Conservation (phyloP, 1,139 yeast species). For the Scheffersomyces illinoinensis region DNA sequence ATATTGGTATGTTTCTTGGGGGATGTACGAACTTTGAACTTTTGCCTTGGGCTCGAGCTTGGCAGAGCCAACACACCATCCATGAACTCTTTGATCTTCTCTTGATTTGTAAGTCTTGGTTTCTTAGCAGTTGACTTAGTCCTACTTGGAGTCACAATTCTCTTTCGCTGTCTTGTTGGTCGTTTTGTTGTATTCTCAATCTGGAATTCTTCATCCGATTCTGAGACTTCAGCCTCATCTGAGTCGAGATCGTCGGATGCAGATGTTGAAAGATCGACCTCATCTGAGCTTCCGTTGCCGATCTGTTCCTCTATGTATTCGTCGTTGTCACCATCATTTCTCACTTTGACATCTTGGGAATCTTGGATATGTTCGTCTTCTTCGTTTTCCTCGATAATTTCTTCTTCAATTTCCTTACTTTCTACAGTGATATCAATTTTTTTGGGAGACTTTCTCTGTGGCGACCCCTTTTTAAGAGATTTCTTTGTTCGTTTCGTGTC, state of each 20-base stretch:
- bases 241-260: not conserved
- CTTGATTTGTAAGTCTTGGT: conserved; percentile 19
- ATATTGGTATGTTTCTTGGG: not conserved
- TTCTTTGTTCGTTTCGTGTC: conserved; percentile 5
- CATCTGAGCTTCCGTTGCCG: not conserved
- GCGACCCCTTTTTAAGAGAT: conserved; percentile 4
- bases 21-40: not conserved
- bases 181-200: conserved; percentile 3
- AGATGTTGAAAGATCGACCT: not conserved
- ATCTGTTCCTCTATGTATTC: not conserved
- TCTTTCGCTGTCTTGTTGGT: not conserved
- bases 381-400: not conserved
- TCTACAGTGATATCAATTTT: not conserved
- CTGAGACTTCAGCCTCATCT: conserved; percentile 1
- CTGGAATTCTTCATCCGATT: not conserved
- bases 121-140: not conserved
- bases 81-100: conserved; percentile 1
- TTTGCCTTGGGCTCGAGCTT: not conserved
- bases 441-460: not conserved
- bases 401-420: not conserved
- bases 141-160: not conserved
- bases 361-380: not conserved
- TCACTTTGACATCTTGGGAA: not conserved
- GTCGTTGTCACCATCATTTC: not conserved
- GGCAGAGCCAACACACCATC: not conserved